Percentiles rank a stretch among this genome's conserved stretches.
Evolutionary conservation across 2,329 filamentous ascomycete genomes (phyloP).

Genomic region (Botryotinia calthae): DNA sequence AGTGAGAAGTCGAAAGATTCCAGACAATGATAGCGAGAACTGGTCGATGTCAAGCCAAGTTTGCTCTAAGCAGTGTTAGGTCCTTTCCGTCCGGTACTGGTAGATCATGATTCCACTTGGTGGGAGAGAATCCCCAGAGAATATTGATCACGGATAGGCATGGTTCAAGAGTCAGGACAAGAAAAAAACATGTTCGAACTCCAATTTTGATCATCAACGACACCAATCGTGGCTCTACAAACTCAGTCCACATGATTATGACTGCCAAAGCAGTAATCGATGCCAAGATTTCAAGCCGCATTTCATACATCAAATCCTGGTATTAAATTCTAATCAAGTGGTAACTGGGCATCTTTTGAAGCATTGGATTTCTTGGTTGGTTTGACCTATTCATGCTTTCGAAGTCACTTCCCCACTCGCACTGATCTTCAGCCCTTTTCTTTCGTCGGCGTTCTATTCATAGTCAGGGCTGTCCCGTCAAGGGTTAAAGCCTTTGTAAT

Average conservation of each 20-base stretch:
- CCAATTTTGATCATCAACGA: not conserved
- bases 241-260: not conserved
- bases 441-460: not conserved
- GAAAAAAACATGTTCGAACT: not conserved
- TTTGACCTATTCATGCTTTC: not conserved
- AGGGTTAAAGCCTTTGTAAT: not conserved
- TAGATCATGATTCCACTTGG: not conserved
- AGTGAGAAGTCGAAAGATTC: too few relatives aligned
- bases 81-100: not conserved
- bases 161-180: not conserved
- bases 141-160: not conserved
- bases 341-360: not conserved
- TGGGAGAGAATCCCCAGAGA: not conserved
- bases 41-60: not conserved
- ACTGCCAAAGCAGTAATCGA: not conserved
- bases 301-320: not conserved
- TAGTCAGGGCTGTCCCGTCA: not conserved
- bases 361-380: not conserved
- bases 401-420: not conserved
- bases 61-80: not conserved
- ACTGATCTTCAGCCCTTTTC: conserved; percentile 11
- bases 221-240: not conserved
- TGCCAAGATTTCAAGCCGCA: not conserved
- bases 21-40: not conserved
- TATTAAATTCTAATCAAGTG: not conserved